Evolutionary conservation across 108 stramenopile species (phyloP).

Genomic region (Nannochloropsis salina): DNA sequence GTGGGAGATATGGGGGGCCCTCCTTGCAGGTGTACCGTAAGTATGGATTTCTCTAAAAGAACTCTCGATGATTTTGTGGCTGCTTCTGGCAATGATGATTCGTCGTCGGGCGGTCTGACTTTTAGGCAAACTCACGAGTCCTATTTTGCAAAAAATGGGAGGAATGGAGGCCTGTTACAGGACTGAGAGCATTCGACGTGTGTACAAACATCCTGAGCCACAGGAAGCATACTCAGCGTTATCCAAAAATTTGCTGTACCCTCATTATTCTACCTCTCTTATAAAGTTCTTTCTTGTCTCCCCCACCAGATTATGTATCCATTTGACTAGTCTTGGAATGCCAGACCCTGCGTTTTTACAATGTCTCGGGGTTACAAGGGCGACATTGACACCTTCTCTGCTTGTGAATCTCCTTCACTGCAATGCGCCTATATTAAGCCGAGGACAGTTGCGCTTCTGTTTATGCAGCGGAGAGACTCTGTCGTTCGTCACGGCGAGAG

Average conservation of each 20-base stretch:
- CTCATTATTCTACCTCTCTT: not conserved
- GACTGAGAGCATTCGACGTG: constrained; percentile 6
- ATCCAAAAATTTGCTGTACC: not conserved
- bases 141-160: not conserved
- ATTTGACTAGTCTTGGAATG: not conserved
- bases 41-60: not conserved
- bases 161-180: not conserved
- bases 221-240: not conserved
- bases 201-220: not conserved
- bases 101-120: constrained; percentile 19
- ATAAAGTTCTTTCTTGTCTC: not conserved
- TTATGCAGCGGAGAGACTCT: constrained; percentile 19
- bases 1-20: constrained; percentile 5
- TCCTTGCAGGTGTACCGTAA: not conserved
- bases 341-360: not conserved
- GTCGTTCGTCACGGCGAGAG: not conserved
- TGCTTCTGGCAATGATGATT: not conserved
- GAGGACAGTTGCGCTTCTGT: not conserved
- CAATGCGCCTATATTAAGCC: not conserved
- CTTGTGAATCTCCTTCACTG: not conserved
- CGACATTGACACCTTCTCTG: not conserved
- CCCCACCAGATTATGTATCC: not conserved
- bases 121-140: not conserved
- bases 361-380: not conserved
- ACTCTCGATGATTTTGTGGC: not conserved